phyloP scores from a whole-genome alignment of 1,139 yeast species.

The Torulaspora globosa region DNA sequence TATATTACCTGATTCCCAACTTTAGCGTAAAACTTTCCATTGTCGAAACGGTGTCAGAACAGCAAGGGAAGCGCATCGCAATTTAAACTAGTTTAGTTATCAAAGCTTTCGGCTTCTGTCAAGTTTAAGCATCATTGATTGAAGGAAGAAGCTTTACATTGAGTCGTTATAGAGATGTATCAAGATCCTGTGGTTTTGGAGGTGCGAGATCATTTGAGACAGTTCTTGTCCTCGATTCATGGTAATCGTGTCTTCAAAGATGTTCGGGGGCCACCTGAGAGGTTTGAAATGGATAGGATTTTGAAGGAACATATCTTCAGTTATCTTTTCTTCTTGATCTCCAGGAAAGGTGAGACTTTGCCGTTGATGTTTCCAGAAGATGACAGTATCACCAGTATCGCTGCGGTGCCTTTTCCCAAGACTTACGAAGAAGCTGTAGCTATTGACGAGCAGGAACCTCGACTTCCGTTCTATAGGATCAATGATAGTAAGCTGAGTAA shows the following conservation, averaged over 20 bases:
- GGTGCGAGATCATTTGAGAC: constrained; percentile 19
- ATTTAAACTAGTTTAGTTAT: background rate
- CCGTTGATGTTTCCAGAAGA: constrained; percentile 20
- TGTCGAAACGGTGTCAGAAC: background rate
- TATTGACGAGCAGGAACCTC: constrained; percentile 5
- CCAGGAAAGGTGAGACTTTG: constrained; percentile 27
- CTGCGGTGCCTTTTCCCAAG: constrained; percentile 23
- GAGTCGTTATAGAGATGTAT: background rate
- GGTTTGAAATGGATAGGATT: constrained; percentile 30
- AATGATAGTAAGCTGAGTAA: constrained; percentile 18
- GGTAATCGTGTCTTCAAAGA: constrained; percentile 20
- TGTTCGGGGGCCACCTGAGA: constrained; percentile 30
- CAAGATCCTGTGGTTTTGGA: constrained; percentile 7
- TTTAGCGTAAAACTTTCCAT: background rate
- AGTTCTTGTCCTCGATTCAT: constrained; percentile 26
- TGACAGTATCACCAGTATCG: constrained; percentile 17
- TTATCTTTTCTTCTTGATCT: constrained; percentile 26
- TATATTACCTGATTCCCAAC: background rate
- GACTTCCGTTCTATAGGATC: constrained; percentile 20
- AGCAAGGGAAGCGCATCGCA: background rate
- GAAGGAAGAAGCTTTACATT: background rate
- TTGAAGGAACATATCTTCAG: constrained; percentile 28
- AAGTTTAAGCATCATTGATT: too few species aligned
- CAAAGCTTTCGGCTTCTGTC: background rate
- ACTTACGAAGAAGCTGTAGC: constrained; percentile 14